Percentiles rank a stretch among this genome's conserved stretches.
Evolutionary conservation across 2,329 filamentous ascomycete species (phyloP).

Genomic region (Trichoderma koningiopsis): DNA sequence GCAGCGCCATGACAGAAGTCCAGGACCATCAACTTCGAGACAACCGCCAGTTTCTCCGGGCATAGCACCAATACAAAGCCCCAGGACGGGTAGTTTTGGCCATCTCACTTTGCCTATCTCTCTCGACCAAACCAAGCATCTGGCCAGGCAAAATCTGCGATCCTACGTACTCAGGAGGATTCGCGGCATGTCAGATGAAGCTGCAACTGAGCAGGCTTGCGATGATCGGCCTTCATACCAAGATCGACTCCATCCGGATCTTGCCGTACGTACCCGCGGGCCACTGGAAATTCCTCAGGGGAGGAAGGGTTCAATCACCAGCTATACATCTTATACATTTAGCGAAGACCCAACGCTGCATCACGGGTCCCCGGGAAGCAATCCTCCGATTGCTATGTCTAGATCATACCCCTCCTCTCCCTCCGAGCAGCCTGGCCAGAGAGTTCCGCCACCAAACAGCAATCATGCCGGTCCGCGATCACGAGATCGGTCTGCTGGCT

Average conservation of each 20-base stretch:
- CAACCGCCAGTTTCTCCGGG: conserved; percentile 15
- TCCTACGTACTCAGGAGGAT: conserved; percentile 37
- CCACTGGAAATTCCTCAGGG: background rate
- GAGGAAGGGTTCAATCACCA: conserved; percentile 22
- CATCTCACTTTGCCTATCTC: conserved; percentile 38
- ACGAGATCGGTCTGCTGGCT: conserved; percentile 28
- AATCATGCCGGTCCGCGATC: conserved; percentile 27
- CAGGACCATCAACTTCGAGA: conserved; percentile 14
- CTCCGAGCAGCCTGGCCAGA: conserved; percentile 42
- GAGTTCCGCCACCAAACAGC: conserved; percentile 27
- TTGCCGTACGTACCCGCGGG: conserved; percentile 7
- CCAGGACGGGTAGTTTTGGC: conserved; percentile 18
- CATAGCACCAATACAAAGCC: conserved; percentile 16
- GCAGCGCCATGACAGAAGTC: conserved; percentile 32
- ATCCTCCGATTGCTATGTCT: conserved; percentile 27
- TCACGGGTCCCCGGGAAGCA: conserved; percentile 36
- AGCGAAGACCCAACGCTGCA: conserved; percentile 44
- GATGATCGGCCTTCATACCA: conserved; percentile 15
- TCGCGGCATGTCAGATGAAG: conserved; percentile 5
- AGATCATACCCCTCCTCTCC: conserved; percentile 52
- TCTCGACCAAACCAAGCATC: conserved; percentile 38
- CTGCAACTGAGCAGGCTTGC: conserved; percentile 25
- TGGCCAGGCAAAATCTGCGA: conserved; percentile 40
- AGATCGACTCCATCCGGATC: conserved; percentile 22
- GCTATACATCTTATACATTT: conserved; percentile 42